Evolutionary conservation across 345 rosid species (phyloP).

Genomic region (Tarenaya hassleriana): DNA sequence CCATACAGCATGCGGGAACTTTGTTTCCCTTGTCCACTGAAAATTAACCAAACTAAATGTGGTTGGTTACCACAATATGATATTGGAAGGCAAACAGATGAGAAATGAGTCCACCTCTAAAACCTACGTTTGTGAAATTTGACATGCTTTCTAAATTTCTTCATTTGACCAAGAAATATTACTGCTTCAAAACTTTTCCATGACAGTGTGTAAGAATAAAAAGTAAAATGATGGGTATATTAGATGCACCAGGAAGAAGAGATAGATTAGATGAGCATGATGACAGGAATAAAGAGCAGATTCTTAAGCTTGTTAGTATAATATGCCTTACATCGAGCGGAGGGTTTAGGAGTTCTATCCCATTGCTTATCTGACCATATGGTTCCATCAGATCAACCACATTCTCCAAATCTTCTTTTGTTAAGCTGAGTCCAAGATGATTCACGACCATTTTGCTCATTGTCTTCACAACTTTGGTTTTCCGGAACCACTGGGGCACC

Average conservation of each 20-base stretch:
- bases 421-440: constrained; percentile 82
- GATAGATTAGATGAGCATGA: neutral
- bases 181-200: too few relatives aligned
- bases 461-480: constrained; percentile 46
- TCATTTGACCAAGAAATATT: too few relatives aligned
- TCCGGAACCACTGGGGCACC: constrained; percentile 65
- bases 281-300: neutral
- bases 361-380: constrained; percentile 90
- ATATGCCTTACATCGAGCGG: constrained; percentile 52
- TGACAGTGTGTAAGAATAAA: too few relatives aligned
- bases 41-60: constrained; percentile 3
- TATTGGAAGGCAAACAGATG: constrained; percentile 1
- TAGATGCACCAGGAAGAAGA: neutral
- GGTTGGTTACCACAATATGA: neutral
- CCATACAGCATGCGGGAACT: constrained; percentile 92
- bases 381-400: constrained; percentile 98
- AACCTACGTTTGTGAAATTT: too few relatives aligned
- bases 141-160: neutral
- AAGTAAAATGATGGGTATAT: neutral
- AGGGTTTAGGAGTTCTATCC: constrained; percentile 79
- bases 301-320: constrained; percentile 3
- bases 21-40: constrained; percentile 87
- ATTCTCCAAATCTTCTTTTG: constrained; percentile 70
- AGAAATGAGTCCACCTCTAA: neutral
- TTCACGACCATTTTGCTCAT: constrained; percentile 72